phyloP scores from a whole-genome alignment of 768 basidiomycete species.

The Postia placenta region DNA sequence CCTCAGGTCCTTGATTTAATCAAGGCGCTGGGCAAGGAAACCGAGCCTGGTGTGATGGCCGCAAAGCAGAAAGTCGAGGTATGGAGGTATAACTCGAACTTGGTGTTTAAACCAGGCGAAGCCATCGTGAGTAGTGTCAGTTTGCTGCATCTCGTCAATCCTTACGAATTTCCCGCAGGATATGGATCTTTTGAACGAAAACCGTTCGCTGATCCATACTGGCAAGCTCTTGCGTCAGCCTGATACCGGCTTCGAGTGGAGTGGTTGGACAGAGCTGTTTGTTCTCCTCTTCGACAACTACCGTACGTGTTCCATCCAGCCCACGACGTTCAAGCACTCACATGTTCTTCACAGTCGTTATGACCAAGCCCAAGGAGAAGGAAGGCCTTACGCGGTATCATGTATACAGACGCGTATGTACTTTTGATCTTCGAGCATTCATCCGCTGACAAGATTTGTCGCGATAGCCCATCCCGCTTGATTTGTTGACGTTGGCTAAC shows the following conservation, averaged over 20 bases:
- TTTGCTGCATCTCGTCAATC: neutral
- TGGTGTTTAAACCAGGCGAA: conserved; percentile 78
- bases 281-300: conserved; percentile 96
- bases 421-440: neutral
- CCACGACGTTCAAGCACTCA: neutral
- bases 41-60: conserved; percentile 79
- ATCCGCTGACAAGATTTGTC: neutral
- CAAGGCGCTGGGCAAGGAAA: conserved; percentile 79
- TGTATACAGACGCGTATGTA: conserved; percentile 71
- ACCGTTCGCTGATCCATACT: conserved; percentile 77
- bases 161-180: no score
- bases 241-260: conserved; percentile 84
- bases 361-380: conserved; percentile 80
- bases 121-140: conserved; percentile 40
- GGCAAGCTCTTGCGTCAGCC: conserved; percentile 83
- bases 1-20: conserved; percentile 85
- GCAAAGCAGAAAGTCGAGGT: conserved; percentile 87
- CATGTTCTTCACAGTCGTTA: conserved; percentile 56
- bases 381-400: conserved; percentile 72
- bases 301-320: conserved; percentile 40
- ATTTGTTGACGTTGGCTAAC: conserved; percentile 79
- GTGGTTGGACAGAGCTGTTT: conserved; percentile 85
- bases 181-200: conserved; percentile 83
- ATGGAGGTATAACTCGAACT: conserved; percentile 77
- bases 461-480: conserved; percentile 83